Evolutionary conservation across 257 asterid species (phyloP).

Genomic region (Gentiana macrophylla): DNA sequence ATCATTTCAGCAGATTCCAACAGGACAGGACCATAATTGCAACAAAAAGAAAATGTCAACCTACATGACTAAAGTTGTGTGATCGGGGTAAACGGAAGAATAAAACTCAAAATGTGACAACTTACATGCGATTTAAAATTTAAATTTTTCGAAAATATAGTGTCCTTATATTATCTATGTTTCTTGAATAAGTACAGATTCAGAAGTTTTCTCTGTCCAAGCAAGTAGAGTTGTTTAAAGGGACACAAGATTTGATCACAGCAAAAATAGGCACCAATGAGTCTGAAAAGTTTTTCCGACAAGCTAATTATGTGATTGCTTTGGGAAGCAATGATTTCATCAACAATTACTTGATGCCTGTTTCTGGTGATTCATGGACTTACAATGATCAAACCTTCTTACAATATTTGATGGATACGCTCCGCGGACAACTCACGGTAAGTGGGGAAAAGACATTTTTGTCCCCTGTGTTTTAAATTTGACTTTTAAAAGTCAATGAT

Average conservation of each 20-base stretch:
- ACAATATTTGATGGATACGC: constrained; percentile 48
- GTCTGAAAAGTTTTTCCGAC: constrained; percentile 49
- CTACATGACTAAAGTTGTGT: too few species aligned
- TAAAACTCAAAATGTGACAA: too few species aligned
- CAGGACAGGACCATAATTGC: too few species aligned
- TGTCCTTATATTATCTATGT: background rate
- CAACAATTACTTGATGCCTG: constrained; percentile 89
- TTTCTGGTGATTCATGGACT: constrained; percentile 61
- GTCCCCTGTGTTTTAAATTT: too few species aligned
- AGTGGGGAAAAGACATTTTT: background rate
- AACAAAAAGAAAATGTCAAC: too few species aligned
- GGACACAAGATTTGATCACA: constrained; percentile 50
- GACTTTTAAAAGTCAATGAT: too few species aligned
- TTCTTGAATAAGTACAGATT: constrained; percentile 25
- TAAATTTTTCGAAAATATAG: background rate
- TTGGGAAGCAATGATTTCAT: constrained; percentile 89
- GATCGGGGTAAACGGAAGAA: too few species aligned
- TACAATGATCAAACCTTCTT: constrained; percentile 52
- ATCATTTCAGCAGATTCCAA: too few species aligned
- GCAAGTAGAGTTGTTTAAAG: constrained; percentile 76
- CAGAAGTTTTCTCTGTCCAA: constrained; percentile 58
- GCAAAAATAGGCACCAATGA: constrained; percentile 38
- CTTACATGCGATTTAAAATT: too few species aligned
- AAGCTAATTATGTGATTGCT: constrained; percentile 66
- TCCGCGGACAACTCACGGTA: constrained; percentile 50